These are phyloP conservation scores for Pseudogymnoascus pannorum DNA, from an alignment of 2,329 filamentous ascomycete genomes.

Conservation along the genomic window DNA sequence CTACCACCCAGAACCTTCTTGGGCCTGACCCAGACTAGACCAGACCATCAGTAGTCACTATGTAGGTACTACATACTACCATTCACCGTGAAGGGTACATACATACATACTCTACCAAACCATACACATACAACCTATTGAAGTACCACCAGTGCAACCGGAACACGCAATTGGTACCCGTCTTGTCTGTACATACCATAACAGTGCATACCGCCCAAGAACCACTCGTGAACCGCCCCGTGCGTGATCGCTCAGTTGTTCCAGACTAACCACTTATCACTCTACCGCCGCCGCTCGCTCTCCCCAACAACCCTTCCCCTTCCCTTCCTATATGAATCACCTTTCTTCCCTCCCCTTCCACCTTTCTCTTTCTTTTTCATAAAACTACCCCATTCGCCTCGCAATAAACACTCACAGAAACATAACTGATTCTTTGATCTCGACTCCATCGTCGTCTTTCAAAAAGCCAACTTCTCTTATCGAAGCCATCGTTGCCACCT, in stretches of 20 bases:
- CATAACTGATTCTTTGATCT: not conserved
- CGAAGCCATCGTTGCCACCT: not conserved
- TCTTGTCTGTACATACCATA: too few species aligned
- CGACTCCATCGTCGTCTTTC: not conserved
- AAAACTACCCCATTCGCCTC: not conserved
- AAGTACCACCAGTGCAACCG: not conserved
- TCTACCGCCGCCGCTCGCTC: not conserved
- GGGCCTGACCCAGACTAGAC: not conserved
- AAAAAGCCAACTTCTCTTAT: not conserved
- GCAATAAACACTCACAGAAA: not conserved
- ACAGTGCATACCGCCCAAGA: too few species aligned
- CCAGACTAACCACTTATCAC: not conserved
- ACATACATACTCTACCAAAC: too few species aligned
- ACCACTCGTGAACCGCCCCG: not conserved
- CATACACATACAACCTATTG: too few species aligned
- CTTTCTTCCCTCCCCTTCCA: not conserved
- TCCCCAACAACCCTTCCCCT: not conserved
- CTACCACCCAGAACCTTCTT: conserved; percentile 5
- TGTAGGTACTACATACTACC: not conserved
- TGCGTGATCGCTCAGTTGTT: not conserved
- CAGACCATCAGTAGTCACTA: too few species aligned
- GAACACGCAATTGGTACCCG: not conserved
- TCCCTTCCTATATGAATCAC: conserved; percentile 6
- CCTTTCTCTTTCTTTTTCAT: not conserved
- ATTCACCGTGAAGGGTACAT: too few species aligned